phyloP scores from a whole-genome alignment of 129 eudicot species.

The Flaveria brownii region DNA sequence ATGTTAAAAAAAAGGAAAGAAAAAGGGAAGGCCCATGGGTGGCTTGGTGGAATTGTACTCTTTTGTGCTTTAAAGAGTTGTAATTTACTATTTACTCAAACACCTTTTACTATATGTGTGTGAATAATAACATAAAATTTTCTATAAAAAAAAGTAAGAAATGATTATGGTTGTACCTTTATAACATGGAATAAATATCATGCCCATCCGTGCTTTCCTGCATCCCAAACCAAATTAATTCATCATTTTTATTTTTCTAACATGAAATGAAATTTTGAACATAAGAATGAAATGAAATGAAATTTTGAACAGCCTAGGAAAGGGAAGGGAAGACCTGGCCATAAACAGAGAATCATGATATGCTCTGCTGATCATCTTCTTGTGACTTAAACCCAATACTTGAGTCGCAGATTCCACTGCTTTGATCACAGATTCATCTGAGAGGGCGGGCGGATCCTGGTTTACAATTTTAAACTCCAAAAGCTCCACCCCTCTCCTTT shows the following conservation, averaged over 20 bases:
- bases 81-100: too few relatives aligned
- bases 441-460: conserved; percentile 94
- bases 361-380: conserved; percentile 95
- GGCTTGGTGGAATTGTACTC: too few relatives aligned
- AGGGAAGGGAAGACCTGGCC: conserved; percentile 68
- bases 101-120: too few relatives aligned
- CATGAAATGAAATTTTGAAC: neutral
- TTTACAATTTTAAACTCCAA: conserved; percentile 76
- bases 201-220: conserved; percentile 96
- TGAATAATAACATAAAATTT: too few relatives aligned
- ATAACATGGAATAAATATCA: conserved; percentile 96
- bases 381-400: conserved; percentile 59
- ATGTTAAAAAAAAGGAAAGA: too few relatives aligned
- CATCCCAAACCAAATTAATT: neutral
- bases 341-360: conserved; percentile 95
- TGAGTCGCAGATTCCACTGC: conserved; percentile 81
- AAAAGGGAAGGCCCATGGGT: too few relatives aligned
- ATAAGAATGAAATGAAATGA: neutral
- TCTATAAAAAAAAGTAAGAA: neutral
- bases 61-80: too few relatives aligned
- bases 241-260: neutral
- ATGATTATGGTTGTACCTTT: conserved; percentile 48
- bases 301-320: neutral
- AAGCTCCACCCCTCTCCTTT: conserved; percentile 65
- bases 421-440: conserved; percentile 54